Evolutionary conservation across 2,329 filamentous ascomycete species (phyloP), one percentile per base, ranked within the genome.

Genomic region (Tolypocladium capitatum): DNA sequence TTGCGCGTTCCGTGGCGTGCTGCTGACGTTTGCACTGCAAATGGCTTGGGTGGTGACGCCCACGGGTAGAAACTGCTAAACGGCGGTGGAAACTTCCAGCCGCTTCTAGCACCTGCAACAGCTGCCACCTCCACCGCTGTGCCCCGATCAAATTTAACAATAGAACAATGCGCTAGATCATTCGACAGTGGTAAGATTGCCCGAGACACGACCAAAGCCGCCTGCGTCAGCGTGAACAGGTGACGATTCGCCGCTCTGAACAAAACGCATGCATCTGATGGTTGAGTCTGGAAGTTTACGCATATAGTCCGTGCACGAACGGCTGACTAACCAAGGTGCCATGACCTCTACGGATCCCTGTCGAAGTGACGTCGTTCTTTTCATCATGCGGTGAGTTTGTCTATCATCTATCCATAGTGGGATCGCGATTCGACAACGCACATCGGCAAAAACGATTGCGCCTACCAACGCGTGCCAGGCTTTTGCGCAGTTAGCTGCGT

Each of bases 41-140:
- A 14, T 30, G 16, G 49, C 9, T 44, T n/a, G n/a, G 18, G 16
- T 28, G 43, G 49, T 33, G 32, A 41, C 21, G 45, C 42, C 51
- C 47, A n/a, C n/a, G n/a, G n/a, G n/a, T n/a, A 45, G 54, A 51
- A 49, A 30, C 46, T 44, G 51, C 51, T 52, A 48, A 55, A 52
- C 32, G 48, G 41, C 42, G 32, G 50, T 59, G 53, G 63, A 66
- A 65, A 21, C 18, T 51, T 51, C 50, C 45, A 53, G 54, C 30
- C 44, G 24, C 28, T 28, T 34, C 36, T 36, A 20, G 45, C 30
- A 13, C 32, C 35, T 18, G 20, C 24, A 1, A 11, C 38, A 18
- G 9, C 16, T 3, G 8, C 16, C 20, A 40, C 16, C 38, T 18
- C 24, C 38, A 28, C 16, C 14, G 16, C 21, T 28, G 8, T 9